These are phyloP conservation scores for Seiridium unicorne DNA, from an alignment of 2,329 filamentous ascomycete species.

Conservation along the genomic window DNA sequence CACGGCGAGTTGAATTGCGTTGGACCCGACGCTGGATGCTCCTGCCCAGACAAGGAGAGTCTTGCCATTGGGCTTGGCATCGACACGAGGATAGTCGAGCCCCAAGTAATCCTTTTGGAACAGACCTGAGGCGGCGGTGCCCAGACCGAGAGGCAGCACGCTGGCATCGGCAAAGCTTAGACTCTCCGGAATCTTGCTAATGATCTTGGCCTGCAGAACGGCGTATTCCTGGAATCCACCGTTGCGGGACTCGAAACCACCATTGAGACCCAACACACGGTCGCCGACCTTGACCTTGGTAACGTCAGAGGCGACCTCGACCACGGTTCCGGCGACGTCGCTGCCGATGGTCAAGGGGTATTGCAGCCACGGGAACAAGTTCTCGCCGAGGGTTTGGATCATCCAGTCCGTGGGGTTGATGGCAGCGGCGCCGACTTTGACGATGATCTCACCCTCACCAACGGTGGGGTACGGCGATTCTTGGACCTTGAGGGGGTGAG, in stretches of 20 bases:
- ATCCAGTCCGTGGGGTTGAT: constrained; percentile 31
- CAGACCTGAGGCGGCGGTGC: constrained; percentile 23
- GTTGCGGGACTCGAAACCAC: constrained; percentile 9
- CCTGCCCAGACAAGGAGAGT: constrained; percentile 47
- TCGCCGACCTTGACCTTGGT: constrained; percentile 28
- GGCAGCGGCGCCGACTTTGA: constrained; percentile 25
- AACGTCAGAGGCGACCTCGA: constrained; percentile 21
- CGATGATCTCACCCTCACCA: constrained; percentile 21
- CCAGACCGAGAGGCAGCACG: constrained; percentile 23
- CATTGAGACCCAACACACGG: constrained; percentile 21
- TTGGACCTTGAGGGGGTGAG: not conserved
- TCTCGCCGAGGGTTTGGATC: constrained; percentile 20
- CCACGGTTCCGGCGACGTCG: constrained; percentile 29
- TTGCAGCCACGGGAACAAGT: constrained; percentile 15
- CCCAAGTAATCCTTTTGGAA: constrained; percentile 15
- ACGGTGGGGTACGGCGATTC: constrained; percentile 1
- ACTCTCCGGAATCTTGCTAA: constrained; percentile 15
- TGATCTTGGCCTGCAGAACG: constrained; percentile 5
- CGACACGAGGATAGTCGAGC: constrained; percentile 5
- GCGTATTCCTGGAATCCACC: constrained; percentile 27
- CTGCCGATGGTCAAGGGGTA: constrained; percentile 29
- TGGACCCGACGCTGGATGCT: constrained; percentile 41
- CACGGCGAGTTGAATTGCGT: constrained; percentile 42
- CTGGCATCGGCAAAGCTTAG: constrained; percentile 17
- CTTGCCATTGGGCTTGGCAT: constrained; percentile 15